Evolutionary conservation across 352 stramenopile genomes (phyloP), one percentile per base, ranked within the genome.

Genomic region (Globisporangium recalcitrans): DNA sequence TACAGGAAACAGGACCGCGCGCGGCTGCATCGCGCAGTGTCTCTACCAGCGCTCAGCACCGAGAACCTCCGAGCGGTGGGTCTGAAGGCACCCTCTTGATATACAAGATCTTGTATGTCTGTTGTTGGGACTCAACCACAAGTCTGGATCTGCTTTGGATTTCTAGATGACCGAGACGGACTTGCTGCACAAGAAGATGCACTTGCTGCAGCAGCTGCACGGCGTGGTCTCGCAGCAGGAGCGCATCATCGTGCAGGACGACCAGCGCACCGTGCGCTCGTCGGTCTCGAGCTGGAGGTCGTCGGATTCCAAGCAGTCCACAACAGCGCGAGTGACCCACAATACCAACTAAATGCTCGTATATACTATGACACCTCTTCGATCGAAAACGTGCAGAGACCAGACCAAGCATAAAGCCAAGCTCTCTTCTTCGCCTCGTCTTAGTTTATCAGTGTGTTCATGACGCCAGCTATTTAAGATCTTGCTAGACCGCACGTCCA

Each of bases 211-310:
- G 32, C 67, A 88, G 54, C 73, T 91, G 2, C 79, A 87, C 63
- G 67, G 67, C 1, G 71, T 91, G 24, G 66, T 89, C 9, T 75
- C 70, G 14, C 52, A 78, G 36, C 74, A 91, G 59, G 72, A 85
- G 54, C 65, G 67, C 0, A 9, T 47, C 57, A 70, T 87, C 60
- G 64, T 88, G 4, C 63, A 80, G 44, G 82, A 89, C 49, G 79
- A 89, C 55, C 75, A 89, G 64, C 80, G 75, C 48, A 89, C 77
- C 0, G 61, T 91, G 8, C 75, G 74, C n/a, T 91, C 82, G 11
- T 73, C 77, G 10, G 77, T 91, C 38, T 91, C 82, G 21, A 91
- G 82, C 65, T 91, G 79, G 77, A 85, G 87, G 52, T 88, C 80
- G 13, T 60, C 52, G 19, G 63, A 69, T 56, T 64, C 62, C 9